These are phyloP conservation scores for Thecamonas trahens DNA, from an alignment of 78 protist species.

Conservation along the genomic window DNA sequence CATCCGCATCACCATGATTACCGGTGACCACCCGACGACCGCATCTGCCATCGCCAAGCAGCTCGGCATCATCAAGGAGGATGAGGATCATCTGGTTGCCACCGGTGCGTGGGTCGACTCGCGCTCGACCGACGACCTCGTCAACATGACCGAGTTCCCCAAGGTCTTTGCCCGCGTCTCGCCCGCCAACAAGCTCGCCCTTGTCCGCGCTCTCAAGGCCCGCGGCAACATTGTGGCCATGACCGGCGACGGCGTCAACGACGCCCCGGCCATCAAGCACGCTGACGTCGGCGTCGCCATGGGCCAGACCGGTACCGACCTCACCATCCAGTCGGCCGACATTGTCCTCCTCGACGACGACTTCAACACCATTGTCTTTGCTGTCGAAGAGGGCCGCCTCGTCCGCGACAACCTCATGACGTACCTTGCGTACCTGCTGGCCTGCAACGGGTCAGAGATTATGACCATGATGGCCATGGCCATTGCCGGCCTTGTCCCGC, in stretches of 20 bases:
- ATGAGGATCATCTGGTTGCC: constrained; percentile 15
- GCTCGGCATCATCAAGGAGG: constrained; percentile 26
- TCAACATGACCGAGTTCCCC: neutral
- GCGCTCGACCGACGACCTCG: neutral
- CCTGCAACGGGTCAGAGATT: neutral
- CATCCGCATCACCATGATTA: constrained; percentile 51
- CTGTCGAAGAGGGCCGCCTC: constrained; percentile 43
- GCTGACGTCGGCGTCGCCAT: constrained; percentile 35
- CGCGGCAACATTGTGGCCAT: constrained; percentile 16
- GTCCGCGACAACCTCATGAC: constrained; percentile 44
- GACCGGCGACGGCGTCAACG: constrained; percentile 44
- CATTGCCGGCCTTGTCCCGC: neutral
- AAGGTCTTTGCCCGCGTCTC: constrained; percentile 28
- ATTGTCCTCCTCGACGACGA: constrained; percentile 26
- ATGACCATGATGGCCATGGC: constrained; percentile 4
- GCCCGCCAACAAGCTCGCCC: constrained; percentile 7
- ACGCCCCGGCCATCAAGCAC: constrained; percentile 20
- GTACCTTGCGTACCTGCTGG: neutral
- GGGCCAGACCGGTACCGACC: constrained; percentile 41
- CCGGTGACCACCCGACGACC: constrained; percentile 54
- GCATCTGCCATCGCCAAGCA: constrained; percentile 40
- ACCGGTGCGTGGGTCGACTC: neutral
- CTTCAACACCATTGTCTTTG: constrained; percentile 14
- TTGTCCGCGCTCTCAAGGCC: constrained; percentile 3
- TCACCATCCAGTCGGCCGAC: constrained; percentile 37